A percentile compares a stretch with the other conserved stretches of the same genome.
Evolutionary conservation across 495 filamentous ascomycete species (phyloP).

Genomic region (Tuber aestivum): DNA sequence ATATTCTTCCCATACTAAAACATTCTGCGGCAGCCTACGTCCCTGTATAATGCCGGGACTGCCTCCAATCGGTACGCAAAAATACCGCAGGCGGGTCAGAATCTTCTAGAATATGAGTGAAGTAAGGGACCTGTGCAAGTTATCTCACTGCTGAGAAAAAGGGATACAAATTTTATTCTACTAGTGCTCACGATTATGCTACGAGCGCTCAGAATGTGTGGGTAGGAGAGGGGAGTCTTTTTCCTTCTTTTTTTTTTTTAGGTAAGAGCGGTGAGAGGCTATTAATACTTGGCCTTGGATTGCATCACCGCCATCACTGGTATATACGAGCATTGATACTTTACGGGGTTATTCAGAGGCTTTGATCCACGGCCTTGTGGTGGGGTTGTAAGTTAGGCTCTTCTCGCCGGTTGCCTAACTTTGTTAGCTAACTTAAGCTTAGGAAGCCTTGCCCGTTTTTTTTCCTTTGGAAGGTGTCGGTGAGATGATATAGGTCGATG

Average conservation of each 20-base stretch:
- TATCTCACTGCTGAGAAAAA: not conserved
- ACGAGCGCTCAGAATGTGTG: not conserved
- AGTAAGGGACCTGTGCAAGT: not conserved
- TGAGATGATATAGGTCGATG: not conserved
- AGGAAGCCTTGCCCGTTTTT: not conserved
- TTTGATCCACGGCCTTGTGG: not conserved
- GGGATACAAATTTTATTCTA: not conserved
- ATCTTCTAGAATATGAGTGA: not conserved
- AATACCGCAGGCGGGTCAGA: not conserved
- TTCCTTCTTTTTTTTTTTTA: not conserved
- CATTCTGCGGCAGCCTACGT: not conserved
- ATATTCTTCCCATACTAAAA: not conserved
- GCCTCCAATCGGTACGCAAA: not conserved
- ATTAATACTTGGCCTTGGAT: not conserved
- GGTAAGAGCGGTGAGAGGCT: not conserved
- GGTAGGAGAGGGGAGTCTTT: not conserved
- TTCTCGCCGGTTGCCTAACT: not conserved
- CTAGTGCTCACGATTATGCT: not conserved
- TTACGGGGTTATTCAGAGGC: not conserved
- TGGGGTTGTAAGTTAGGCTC: not conserved
- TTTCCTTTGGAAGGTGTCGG: not conserved
- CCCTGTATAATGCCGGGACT: not conserved
- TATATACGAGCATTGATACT: not conserved
- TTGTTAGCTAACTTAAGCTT: not conserved
- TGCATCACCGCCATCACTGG: not conserved